A percentile compares a stretch with the other conserved stretches of the same genome.
phyloP scores from a whole-genome alignment of 1,284 basidiomycete genomes.

The Malassezia brasiliensis region DNA sequence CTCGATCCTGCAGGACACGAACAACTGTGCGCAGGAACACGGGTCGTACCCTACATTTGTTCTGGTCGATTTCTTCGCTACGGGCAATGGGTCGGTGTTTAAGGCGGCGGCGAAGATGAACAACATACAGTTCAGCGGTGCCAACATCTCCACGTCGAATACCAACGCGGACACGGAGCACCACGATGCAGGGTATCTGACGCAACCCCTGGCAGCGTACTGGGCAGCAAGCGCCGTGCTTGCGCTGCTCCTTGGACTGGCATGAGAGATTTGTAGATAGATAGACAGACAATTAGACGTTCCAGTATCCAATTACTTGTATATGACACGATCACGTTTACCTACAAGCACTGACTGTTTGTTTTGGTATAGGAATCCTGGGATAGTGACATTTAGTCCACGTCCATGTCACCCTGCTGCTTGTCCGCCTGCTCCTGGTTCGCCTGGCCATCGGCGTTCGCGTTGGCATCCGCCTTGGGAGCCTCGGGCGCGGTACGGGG shows the following conservation, averaged over 20 bases:
- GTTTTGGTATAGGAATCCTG: not conserved
- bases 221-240: too few relatives aligned
- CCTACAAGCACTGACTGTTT: not conserved
- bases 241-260: too few relatives aligned
- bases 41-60: constrained; percentile 60
- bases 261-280: too few relatives aligned
- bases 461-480: constrained; percentile 22
- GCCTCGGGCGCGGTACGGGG: constrained; percentile 26
- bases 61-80: constrained; percentile 52
- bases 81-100: constrained; percentile 26
- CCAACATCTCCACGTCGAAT: not conserved
- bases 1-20: constrained; percentile 22
- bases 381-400: constrained; percentile 23
- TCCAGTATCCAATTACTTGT: not conserved
- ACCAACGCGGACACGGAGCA: not conserved
- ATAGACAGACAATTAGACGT: not conserved
- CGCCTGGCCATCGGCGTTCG: constrained; percentile 23
- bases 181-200: too few relatives aligned
- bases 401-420: constrained; percentile 38
- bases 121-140: constrained; percentile 26
- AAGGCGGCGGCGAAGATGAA: constrained; percentile 47
- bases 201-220: too few relatives aligned
- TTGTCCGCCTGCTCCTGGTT: constrained; percentile 21
- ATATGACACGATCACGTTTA: not conserved
- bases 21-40: constrained; percentile 29